Conservation (phyloP, 2,329 filamentous ascomycete genomes). For the Ramichloridium luteum region DNA sequence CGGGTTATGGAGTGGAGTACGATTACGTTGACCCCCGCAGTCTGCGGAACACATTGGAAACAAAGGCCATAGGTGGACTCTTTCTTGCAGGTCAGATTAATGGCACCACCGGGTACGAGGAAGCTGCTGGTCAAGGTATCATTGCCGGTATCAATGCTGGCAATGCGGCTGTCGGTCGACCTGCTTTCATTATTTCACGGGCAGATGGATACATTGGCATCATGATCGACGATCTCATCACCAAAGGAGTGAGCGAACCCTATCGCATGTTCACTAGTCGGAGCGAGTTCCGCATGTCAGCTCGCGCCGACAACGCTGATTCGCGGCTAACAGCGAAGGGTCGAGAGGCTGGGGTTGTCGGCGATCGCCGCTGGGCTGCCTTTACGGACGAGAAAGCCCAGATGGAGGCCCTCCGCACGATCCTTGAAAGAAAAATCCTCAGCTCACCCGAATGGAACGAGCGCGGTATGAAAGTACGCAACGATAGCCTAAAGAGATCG, state of each 20-base stretch:
- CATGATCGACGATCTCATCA: slow-evolving; percentile 96
- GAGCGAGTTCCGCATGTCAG: slow-evolving; percentile 88
- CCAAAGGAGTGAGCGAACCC: slow-evolving; percentile 90
- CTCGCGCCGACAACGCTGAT: slow-evolving; percentile 90
- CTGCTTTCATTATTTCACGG: slow-evolving; percentile 57
- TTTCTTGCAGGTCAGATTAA: slow-evolving; percentile 96
- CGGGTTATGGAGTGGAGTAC: slow-evolving; percentile 95
- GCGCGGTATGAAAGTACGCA: slow-evolving; percentile 56
- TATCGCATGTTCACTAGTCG: slow-evolving; percentile 98
- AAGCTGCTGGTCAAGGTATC: slow-evolving; percentile 87
- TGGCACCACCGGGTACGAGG: slow-evolving; percentile 94
- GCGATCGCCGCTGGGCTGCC: slow-evolving; percentile 62
- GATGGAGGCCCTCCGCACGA: slow-evolving; percentile 51
- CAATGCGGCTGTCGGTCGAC: slow-evolving; percentile 55
- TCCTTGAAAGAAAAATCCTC: slow-evolving; percentile 48
- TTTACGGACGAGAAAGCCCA: slow-evolving; percentile 55
- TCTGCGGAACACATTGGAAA: slow-evolving; percentile 80
- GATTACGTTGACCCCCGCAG: slow-evolving; percentile 94
- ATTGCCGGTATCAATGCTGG: slow-evolving; percentile 91
- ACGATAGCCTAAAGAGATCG: slow-evolving; percentile 53
- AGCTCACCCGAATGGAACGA: slow-evolving; percentile 55
- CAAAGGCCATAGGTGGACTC: slow-evolving; percentile 77
- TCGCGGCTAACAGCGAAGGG: slow-evolving; percentile 70
- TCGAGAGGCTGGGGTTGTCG: slow-evolving; percentile 61
- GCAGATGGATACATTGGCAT: slow-evolving; percentile 94